These are phyloP conservation scores for Kwoniella pini DNA, from an alignment of 768 basidiomycete species.

Conservation along the genomic window DNA sequence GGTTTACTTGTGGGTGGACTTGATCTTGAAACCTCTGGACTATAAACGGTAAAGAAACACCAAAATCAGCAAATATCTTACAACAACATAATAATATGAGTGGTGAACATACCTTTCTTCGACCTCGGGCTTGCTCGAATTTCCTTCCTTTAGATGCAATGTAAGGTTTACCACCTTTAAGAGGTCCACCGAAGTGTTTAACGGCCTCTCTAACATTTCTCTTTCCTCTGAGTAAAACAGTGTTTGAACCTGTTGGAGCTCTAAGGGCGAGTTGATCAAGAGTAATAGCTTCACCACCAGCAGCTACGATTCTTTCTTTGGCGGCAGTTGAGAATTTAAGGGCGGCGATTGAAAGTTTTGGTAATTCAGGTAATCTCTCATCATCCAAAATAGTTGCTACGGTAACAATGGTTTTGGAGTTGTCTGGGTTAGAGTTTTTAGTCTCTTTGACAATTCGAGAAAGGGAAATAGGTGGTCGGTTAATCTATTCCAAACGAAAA, in stretches of 20 bases:
- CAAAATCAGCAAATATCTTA: not conserved
- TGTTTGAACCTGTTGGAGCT: constrained; percentile 92
- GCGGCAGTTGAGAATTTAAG: constrained; percentile 91
- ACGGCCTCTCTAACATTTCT: constrained; percentile 90
- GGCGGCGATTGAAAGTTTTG: constrained; percentile 90
- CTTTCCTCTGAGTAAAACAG: constrained; percentile 86
- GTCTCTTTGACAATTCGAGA: constrained; percentile 89
- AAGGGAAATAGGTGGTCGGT: constrained; percentile 93
- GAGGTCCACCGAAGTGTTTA: constrained; percentile 96
- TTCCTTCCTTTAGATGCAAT: constrained; percentile 96
- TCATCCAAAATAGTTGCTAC: constrained; percentile 97
- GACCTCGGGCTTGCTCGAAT: constrained; percentile 98
- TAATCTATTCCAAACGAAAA: constrained; percentile 58
- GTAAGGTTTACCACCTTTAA: constrained; percentile 99
- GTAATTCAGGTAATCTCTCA: constrained; percentile 76
- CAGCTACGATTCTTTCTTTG: constrained; percentile 89
- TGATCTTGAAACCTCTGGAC: constrained; percentile 55
- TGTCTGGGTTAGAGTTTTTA: constrained; percentile 56
- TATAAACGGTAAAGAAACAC: not conserved
- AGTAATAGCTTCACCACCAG: constrained; percentile 91
- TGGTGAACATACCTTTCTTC: constrained; percentile 66
- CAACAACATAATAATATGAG: not conserved
- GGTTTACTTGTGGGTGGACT: constrained; percentile 52
- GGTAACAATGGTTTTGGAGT: constrained; percentile 76
- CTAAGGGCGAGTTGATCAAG: constrained; percentile 95